Evolutionary conservation across 129 eudicot genomes (phyloP), one percentile per base, ranked within the genome.

Genomic region (Flaveria sonorensis): DNA sequence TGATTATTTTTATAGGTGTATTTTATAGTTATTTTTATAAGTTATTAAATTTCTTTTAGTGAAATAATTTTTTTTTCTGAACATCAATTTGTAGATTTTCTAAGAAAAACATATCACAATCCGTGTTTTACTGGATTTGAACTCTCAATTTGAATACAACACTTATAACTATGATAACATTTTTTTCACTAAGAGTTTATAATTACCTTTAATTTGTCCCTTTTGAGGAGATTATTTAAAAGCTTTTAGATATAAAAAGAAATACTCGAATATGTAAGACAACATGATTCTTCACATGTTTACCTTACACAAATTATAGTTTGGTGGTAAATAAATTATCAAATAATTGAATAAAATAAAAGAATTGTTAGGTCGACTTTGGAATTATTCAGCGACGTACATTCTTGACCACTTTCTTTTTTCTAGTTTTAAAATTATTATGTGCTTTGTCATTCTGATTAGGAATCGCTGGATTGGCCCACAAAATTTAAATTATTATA

Each of bases 301-400:
- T 57, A 19, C 30, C 64, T 20, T 11, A n/a, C 19, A 18, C 24
- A 14, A 57, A 57, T 57, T 57, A 15, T 8, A 9, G 67, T 61
- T 61, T 0, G 67, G 67, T 61, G 40, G 40, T 24, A 20, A 21
- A 57, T 21, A 12, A 61, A 61, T 1, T 4, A 61, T 24, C 13
- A 23, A 61, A 61, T 1, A 24, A 61, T 24, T 12, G 2, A 4
- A 23, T 26, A 26, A 61, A 26, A 61, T 61, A 61, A 10, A 24
- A 24, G 39, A 61, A 61, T 23, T 26, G 67, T 26, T 61, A 61
- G 18, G 67, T 61, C 18, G 67, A 12, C 40, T 61, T 61, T 61
- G 67, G 40, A 61, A 11, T 61, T 61, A 24, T 26, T 61, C 67
- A 61, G 40, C 67, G 67, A 20, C 1, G 67, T 61, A 61, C 67